These are phyloP conservation scores for Pichia sp. DNA, from an alignment of 1,139 yeast species.

Conservation along the genomic window DNA sequence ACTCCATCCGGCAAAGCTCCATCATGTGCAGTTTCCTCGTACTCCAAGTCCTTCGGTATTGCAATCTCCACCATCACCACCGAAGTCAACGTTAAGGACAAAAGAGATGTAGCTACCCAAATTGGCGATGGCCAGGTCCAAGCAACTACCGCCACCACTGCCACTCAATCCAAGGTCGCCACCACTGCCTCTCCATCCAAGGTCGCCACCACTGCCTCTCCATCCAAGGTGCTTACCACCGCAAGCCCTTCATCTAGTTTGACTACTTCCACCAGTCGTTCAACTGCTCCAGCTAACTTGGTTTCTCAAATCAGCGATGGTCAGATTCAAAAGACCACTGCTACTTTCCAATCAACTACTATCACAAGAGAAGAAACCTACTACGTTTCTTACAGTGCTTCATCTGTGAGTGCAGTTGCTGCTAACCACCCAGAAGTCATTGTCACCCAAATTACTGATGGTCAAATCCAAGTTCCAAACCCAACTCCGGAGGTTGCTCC, in stretches of 20 bases:
- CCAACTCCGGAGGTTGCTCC: constrained; percentile 15
- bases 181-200: constrained; percentile 25
- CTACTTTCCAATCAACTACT: constrained; percentile 33
- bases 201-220: constrained; percentile 27
- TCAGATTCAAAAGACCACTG: constrained; percentile 34
- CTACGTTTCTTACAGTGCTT: constrained; percentile 32
- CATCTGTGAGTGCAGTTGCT: constrained; percentile 30
- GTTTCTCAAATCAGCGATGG: constrained; percentile 31
- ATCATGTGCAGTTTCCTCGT: constrained; percentile 53
- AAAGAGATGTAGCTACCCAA: constrained; percentile 30
- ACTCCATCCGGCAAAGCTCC: constrained; percentile 52
- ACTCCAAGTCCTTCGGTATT: constrained; percentile 58
- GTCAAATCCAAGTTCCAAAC: constrained; percentile 39
- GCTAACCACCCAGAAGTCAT: constrained; percentile 22
- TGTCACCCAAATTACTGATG: constrained; percentile 39
- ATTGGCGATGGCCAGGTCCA: constrained; percentile 31
- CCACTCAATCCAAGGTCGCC: neutral
- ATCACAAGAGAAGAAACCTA: constrained; percentile 26
- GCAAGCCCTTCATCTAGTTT: constrained; percentile 23
- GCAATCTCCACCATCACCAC: constrained; percentile 52
- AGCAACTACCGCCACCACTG: constrained; percentile 36
- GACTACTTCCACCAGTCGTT: neutral
- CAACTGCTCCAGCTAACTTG: neutral
- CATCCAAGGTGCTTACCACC: constrained; percentile 45
- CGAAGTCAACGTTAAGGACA: constrained; percentile 31